Evolutionary conservation across 805 yeast genomes (phyloP), one percentile per base, ranked within the genome.

Genomic region (Torulaspora delbrueckii): DNA sequence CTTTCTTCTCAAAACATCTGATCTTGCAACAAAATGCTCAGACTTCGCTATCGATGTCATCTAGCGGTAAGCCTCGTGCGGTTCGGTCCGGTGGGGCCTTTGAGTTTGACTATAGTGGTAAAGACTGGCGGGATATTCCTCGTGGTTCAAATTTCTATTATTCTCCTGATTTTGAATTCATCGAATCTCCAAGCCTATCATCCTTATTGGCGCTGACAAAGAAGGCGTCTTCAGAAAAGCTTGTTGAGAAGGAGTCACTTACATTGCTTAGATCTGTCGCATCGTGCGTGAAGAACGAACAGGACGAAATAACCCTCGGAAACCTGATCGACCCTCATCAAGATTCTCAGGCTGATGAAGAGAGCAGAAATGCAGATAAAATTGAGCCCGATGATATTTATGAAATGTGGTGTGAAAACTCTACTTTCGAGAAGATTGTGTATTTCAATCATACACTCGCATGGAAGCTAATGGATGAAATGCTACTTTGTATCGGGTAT

Each of bases 111-210:
- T 74, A 76, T 23, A 60, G 70, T 37, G 87, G 86, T 0, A 68
- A 77, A 28, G 89, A 84, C 63, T 82, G 89, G 86, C 67, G 88
- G 54, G 89, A 82, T 60, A 70, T 81, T 9, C 84, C 86, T 2
- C 66, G 88, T 40, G 86, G 79, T 2, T 69, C 68, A 1, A 84
- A 84, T 57, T 62, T 66, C 9, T 62, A 66, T 30, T 66, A 70
- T 38, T 54, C 63, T 2, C 50, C 56, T 8, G 38, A 41, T 8
- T 62, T 55, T 42, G 23, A 32, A 12, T 64, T 64, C 43, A 42
- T 55, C 8, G 43, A 51, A 12, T 26, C 40, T 1, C 55, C 62
- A 4, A 30, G 36, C 31, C 26, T 50, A n/a, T 54, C 52, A 8
- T 37, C 46, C 2, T 44, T 55, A 14, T 22, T 40, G 9, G 36